A percentile compares a stretch with the other conserved stretches of the same genome.
Conservation (phyloP, 208 protist genomes). For the Porcisia deanei region DNA sequence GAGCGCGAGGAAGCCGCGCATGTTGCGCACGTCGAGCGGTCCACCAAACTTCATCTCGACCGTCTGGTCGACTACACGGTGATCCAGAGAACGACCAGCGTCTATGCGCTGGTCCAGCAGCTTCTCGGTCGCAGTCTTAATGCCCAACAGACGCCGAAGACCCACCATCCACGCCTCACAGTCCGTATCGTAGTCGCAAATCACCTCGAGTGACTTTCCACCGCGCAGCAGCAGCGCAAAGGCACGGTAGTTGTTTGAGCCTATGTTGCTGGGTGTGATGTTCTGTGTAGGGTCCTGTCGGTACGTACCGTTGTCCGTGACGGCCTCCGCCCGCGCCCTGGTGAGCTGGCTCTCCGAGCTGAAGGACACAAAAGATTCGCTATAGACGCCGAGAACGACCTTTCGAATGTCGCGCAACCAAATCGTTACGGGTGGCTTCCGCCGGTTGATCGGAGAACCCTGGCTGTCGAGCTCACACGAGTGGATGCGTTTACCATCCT, state of each 20-base stretch:
- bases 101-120: conserved; percentile 50
- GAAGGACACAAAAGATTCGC: conserved; percentile 74
- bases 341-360: conserved; percentile 69
- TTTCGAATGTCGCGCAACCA: conserved; percentile 85
- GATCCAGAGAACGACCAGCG: conserved; percentile 3
- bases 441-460: conserved; percentile 74
- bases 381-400: conserved; percentile 87
- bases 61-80: conserved; percentile 16
- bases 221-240: conserved; percentile 82
- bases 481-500: conserved; percentile 87
- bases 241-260: conserved; percentile 85
- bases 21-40: conserved; percentile 79
- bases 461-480: conserved; percentile 87
- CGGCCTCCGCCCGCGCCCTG: conserved; percentile 65
- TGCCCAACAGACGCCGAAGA: conserved; percentile 78
- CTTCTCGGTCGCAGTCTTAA: conserved; percentile 64
- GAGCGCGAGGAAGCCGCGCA: conserved; percentile 80
- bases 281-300: conserved; percentile 73
- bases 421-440: conserved; percentile 85
- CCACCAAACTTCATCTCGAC: conserved; percentile 83
- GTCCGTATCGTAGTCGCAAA: conserved; percentile 90
- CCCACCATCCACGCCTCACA: conserved; percentile 90
- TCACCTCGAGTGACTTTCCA: conserved; percentile 88
- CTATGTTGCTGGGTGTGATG: conserved; percentile 79
- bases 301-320: conserved; percentile 82